Percentiles rank a stretch among this genome's conserved stretches.
These are phyloP conservation scores for Aspergillus heteromorphus DNA, from an alignment of 495 filamentous ascomycete species.

Conservation along the genomic window DNA sequence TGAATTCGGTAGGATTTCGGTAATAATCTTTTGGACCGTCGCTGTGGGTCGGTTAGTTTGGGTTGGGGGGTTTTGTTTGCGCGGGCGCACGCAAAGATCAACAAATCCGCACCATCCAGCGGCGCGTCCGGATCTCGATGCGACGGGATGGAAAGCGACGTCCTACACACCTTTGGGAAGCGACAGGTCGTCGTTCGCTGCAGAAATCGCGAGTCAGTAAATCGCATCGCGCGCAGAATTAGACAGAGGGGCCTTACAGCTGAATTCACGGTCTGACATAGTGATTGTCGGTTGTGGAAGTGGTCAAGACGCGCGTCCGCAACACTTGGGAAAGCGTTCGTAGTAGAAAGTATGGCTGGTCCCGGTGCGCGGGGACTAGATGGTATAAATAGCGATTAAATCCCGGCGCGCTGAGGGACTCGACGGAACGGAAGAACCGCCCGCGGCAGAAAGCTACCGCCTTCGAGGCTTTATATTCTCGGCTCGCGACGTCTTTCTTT, in stretches of 20 bases:
- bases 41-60: conserved; percentile 45
- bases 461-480: conserved; percentile 24
- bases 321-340: not conserved
- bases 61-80: not conserved
- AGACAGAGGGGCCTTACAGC: conserved; percentile 47
- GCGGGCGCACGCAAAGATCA: not conserved
- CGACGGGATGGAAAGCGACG: not conserved
- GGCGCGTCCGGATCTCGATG: not conserved
- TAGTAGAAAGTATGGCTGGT: conserved; percentile 2
- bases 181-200: conserved; percentile 87
- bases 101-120: not conserved
- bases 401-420: conserved; percentile 15
- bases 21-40: conserved; percentile 96
- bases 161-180: conserved; percentile 75
- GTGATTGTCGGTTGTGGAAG: conserved; percentile 14
- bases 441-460: conserved; percentile 28
- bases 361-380: conserved; percentile 6
- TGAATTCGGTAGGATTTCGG: conserved; percentile 76
- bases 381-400: conserved; percentile 7
- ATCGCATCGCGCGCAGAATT: conserved; percentile 16
- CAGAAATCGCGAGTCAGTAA: conserved; percentile 17
- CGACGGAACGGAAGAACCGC: conserved; percentile 23
- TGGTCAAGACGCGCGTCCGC: conserved; percentile 1
- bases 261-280: conserved; percentile 93
- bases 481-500: conserved; percentile 22